Conservation (phyloP, 1,139 yeast genomes). For the Lodderomyces oxycetoniae region DNA sequence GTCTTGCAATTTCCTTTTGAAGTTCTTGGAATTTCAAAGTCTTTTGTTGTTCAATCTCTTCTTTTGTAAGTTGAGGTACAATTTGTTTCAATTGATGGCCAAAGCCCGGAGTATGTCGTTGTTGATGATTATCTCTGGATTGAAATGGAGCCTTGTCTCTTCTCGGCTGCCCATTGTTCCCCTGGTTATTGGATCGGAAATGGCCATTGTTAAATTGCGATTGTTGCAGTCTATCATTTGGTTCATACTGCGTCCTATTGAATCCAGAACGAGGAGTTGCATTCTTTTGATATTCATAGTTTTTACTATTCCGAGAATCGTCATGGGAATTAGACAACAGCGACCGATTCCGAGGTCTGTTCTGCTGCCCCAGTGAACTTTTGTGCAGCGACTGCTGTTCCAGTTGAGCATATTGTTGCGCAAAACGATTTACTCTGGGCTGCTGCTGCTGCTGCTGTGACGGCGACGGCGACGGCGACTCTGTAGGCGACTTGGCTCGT, state of each 20-base stretch:
- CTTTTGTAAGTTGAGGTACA: constrained; percentile 1
- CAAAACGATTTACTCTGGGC: constrained; percentile 12
- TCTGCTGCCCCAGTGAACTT: too few relatives aligned
- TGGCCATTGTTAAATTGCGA: too few relatives aligned
- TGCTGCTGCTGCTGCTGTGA: constrained; percentile 1
- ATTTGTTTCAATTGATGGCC: constrained; percentile 1
- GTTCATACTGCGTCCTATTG: too few relatives aligned
- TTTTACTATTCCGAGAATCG: too few relatives aligned
- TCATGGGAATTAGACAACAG: not conserved
- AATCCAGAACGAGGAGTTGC: too few relatives aligned
- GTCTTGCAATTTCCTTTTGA: constrained; percentile 3
- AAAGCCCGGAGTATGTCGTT: too few relatives aligned
- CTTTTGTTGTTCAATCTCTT: constrained; percentile 4
- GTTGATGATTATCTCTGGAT: too few relatives aligned
- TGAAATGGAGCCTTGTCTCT: too few relatives aligned
- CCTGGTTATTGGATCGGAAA: not conserved
- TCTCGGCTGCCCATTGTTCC: not conserved
- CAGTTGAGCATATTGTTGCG: constrained; percentile 9
- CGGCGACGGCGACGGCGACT: too few relatives aligned
- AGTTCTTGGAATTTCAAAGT: constrained; percentile 4
- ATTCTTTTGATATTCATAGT: too few relatives aligned
- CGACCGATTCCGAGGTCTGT: not conserved
- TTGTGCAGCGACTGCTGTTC: not conserved
- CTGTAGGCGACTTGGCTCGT: constrained; percentile 4
- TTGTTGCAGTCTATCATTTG: too few relatives aligned